Evolutionary conservation across 306 rosid genomes (phyloP).

Genomic region (Fragaria vesca): DNA sequence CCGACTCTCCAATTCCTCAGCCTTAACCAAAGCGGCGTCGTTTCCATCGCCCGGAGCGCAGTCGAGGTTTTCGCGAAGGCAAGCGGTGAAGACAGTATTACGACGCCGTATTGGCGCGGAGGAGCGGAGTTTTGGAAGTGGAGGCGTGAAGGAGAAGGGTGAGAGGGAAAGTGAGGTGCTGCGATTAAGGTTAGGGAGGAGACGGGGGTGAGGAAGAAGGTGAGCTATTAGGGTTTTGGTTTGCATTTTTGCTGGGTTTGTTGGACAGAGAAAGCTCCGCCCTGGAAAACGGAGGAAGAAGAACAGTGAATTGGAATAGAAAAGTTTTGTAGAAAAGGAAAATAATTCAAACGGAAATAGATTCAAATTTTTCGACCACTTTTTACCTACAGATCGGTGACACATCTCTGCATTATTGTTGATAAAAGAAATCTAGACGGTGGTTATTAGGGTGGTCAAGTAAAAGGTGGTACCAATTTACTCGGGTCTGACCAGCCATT

Average conservation of each 20-base stretch:
- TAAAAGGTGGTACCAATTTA: too few relatives aligned
- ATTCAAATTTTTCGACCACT: too few relatives aligned
- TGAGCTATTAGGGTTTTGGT: slow-evolving; percentile 3
- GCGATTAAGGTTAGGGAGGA: slow-evolving; percentile 33
- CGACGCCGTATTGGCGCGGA: slow-evolving; percentile 8
- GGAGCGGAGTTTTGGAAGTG: slow-evolving; percentile 23
- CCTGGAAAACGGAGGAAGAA: not conserved
- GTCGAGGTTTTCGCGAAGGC: slow-evolving; percentile 8
- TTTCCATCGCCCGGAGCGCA: not conserved
- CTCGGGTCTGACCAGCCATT: too few relatives aligned
- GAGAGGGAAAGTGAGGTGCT: slow-evolving; percentile 6
- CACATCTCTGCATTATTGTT: too few relatives aligned
- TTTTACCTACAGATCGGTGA: too few relatives aligned
- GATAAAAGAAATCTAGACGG: too few relatives aligned
- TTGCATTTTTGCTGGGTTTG: not conserved
- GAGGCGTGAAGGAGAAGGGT: slow-evolving; percentile 15
- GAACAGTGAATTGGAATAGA: not conserved
- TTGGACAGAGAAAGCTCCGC: not conserved
- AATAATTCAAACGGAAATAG: not conserved
- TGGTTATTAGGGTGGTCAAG: too few relatives aligned
- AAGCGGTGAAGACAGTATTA: slow-evolving; percentile 6
- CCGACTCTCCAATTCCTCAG: slow-evolving; percentile 37
- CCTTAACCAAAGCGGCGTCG: slow-evolving; percentile 14
- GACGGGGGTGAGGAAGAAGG: slow-evolving; percentile 9
- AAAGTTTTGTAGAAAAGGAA: not conserved